Evolutionary conservation across 768 basidiomycete genomes (phyloP).

Genomic region (Tephrocybe sp.): DNA sequence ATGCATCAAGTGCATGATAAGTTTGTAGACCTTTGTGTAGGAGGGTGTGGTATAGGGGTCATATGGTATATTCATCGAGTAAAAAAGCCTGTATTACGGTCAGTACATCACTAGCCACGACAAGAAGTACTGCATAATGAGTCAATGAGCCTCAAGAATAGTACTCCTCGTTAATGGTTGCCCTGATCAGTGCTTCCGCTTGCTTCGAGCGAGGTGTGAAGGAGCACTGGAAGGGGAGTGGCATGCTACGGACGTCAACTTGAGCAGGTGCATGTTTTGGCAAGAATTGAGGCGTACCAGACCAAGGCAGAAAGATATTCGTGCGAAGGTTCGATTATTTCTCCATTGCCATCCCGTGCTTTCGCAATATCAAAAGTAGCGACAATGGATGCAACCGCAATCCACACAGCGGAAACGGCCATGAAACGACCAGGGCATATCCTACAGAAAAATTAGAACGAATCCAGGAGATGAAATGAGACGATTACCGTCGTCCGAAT

Average conservation of each 20-base stretch:
- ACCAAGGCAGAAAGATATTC: conserved; percentile 4
- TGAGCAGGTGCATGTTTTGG: too few relatives aligned
- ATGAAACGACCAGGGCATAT: conserved; percentile 35
- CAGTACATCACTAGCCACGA: too few relatives aligned
- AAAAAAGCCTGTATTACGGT: too few relatives aligned
- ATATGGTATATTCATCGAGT: too few relatives aligned
- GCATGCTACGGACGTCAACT: conserved; percentile 2
- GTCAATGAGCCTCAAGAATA: neutral
- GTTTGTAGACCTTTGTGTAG: too few relatives aligned
- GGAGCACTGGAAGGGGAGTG: conserved; percentile 11
- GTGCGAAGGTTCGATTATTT: conserved; percentile 11
- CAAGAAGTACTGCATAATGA: too few relatives aligned
- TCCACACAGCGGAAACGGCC: conserved; percentile 29
- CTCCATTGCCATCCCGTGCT: conserved; percentile 18
- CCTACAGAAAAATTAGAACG: conserved; percentile 7
- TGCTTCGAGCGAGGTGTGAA: conserved; percentile 11
- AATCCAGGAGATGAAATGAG: neutral
- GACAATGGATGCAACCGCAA: conserved; percentile 28
- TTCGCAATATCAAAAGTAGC: conserved; percentile 28
- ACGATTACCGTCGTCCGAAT: conserved; percentile 20
- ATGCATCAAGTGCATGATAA: too few relatives aligned
- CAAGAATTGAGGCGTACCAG: neutral
- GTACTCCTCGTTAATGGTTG: neutral
- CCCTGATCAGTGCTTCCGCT: conserved; percentile 1
- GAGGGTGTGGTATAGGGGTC: too few relatives aligned